Conservation (phyloP, 2,329 filamentous ascomycete genomes). For the Fusarium siculi region DNA sequence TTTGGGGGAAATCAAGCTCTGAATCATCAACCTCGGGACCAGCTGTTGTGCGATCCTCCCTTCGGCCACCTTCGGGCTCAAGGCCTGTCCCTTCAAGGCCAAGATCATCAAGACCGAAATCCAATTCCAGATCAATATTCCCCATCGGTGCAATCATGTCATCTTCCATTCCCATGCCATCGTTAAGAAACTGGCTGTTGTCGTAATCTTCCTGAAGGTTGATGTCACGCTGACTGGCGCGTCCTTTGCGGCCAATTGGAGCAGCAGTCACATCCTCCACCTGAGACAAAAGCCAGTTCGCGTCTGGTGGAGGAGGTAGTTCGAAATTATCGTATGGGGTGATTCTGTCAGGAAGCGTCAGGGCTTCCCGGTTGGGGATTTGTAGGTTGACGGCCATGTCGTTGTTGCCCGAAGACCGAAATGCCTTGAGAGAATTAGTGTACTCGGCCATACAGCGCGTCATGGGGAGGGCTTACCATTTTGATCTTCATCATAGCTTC, state of each 20-base stretch:
- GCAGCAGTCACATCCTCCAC: conserved; percentile 69
- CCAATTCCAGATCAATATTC: conserved; percentile 78
- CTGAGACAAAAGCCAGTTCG: conserved; percentile 83
- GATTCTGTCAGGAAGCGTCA: conserved; percentile 90
- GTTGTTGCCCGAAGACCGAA: conserved; percentile 93
- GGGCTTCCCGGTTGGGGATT: conserved; percentile 82
- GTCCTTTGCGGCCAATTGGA: conserved; percentile 66
- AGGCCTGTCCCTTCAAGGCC: conserved; percentile 68
- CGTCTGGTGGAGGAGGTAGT: conserved; percentile 85
- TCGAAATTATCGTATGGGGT: conserved; percentile 88
- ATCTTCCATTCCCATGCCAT: conserved; percentile 68
- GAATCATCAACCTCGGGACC: conserved; percentile 63
- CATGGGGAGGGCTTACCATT: conserved; percentile 71
- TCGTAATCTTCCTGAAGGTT: conserved; percentile 76
- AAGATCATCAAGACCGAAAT: conserved; percentile 78
- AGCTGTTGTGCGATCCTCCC: conserved; percentile 60
- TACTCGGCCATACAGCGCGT: not conserved
- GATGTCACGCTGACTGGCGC: conserved; percentile 71
- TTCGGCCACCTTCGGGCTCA: conserved; percentile 88
- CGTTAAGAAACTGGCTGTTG: conserved; percentile 84
- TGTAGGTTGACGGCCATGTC: conserved; percentile 88
- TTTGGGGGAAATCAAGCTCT: conserved; percentile 65
- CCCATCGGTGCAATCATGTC: conserved; percentile 67
- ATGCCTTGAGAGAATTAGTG: conserved; percentile 75
- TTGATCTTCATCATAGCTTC: conserved; percentile 98